Evolutionary conservation across 140 eudicot species (phyloP), one percentile per base, ranked within the genome.

Genomic region (Senecio squalidus): DNA sequence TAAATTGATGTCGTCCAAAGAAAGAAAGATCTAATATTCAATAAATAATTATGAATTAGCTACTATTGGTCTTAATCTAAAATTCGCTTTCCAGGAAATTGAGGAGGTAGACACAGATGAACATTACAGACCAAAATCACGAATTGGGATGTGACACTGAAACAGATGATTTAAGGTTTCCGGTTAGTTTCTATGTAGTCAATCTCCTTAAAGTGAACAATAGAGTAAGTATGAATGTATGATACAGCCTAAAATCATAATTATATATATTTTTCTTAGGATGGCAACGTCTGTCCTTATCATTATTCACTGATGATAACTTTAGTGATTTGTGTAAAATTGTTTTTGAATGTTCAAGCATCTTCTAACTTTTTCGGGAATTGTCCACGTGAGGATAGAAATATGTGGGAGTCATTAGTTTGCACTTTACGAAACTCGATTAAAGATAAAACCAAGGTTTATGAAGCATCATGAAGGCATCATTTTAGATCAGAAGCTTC

Each of bases 41-140:
- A n/a, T n/a, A n/a, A n/a, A 51, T 25, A 36, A 26, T 51, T 51
- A 36, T 28, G 24, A 49, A 14, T 22, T 4, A 28, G 65, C 29
- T 8, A 22, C 5, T 43, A 21, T 26, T 31, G 41, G 18, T 39
- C 8, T 27, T 43, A 9, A 58, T 43, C 39, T 64, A 57, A 56
- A 59, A 46, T 62, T 48, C 55, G 67, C 17, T 39, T 13, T 57
- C 17, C 67, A 87, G 96, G 96, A 84, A 80, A 87, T 86, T 38
- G 95, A 86, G 79, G 95, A 86, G 81, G 86, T 80, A 58, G 95
- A 86, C 62, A 86, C 95, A 8, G 96, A 87, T 53, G 96, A 87
- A 24, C 94, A 87, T 73, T 87, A 81, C 73, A 78, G 84, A 63
- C 96, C 96, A 20, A 87, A 83, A 60, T 81, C 94, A 33, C 74